Evolutionary conservation across 2,329 filamentous ascomycete species (phyloP).

Genomic region (Zymoseptoria tritici): DNA sequence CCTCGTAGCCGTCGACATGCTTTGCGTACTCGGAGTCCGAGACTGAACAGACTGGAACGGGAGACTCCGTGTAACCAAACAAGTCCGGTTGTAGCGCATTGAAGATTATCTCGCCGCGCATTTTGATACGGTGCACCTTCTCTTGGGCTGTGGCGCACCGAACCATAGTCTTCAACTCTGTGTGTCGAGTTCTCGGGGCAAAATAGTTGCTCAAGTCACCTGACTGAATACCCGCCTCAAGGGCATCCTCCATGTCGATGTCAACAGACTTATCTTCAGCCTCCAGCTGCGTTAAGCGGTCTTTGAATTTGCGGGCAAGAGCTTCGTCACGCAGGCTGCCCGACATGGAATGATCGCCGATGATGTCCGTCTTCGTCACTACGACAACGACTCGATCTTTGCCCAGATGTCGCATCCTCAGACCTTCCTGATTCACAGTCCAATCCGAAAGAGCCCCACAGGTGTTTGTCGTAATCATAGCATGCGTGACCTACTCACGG

Average conservation of each 20-base stretch:
- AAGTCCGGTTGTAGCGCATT: background rate
- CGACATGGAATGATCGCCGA: background rate
- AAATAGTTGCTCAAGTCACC: too few species aligned
- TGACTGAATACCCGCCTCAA: background rate
- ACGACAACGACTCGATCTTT: background rate
- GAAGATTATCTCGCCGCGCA: background rate
- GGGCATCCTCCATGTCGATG: background rate
- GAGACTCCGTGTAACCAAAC: background rate
- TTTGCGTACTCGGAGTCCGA: slow-evolving; percentile 13
- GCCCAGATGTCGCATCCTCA: background rate
- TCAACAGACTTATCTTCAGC: background rate
- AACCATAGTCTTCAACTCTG: background rate
- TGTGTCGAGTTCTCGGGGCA: too few species aligned
- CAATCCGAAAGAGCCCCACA: slow-evolving; percentile 8
- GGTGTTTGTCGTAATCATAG: slow-evolving; percentile 7
- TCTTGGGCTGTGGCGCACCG: background rate
- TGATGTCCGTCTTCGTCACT: background rate
- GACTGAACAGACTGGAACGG: slow-evolving; percentile 8
- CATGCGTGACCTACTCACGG: background rate
- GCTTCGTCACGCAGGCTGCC: background rate
- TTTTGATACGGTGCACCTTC: background rate
- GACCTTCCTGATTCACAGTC: background rate
- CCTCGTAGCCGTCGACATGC: slow-evolving; percentile 5
- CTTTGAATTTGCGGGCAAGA: background rate
- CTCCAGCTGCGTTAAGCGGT: background rate